phyloP scores from a whole-genome alignment of 2,329 filamentous ascomycete species.

The Claviceps sp. region DNA sequence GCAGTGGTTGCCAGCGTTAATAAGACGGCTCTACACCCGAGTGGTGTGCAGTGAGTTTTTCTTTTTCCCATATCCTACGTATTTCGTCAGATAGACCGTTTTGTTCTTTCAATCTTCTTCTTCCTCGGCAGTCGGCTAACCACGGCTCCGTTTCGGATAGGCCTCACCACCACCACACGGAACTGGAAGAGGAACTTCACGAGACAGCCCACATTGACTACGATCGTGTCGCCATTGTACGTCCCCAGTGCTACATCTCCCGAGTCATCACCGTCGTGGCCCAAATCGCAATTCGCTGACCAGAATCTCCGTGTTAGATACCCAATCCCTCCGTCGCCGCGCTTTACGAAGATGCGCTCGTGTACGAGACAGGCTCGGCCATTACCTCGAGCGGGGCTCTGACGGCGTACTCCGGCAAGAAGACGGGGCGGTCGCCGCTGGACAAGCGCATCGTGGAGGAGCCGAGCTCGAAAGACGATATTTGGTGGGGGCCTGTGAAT shows the following conservation, averaged over 20 bases:
- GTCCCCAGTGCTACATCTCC: conserved; percentile 16
- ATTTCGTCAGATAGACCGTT: too few species aligned
- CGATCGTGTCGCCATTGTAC: conserved; percentile 91
- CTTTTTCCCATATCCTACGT: neutral
- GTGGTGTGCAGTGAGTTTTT: conserved; percentile 79
- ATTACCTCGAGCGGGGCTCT: conserved; percentile 92
- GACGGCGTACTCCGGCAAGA: conserved; percentile 94
- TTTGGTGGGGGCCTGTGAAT: conserved; percentile 99
- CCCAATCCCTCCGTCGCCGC: conserved; percentile 92
- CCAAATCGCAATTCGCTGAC: too few species aligned
- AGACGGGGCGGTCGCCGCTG: conserved; percentile 90
- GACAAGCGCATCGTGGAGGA: conserved; percentile 98
- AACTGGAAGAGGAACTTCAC: conserved; percentile 92
- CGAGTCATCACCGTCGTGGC: too few species aligned
- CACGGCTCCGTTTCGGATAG: conserved; percentile 29
- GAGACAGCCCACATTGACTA: conserved; percentile 99
- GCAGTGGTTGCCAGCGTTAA: conserved; percentile 56
- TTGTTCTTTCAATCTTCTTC: too few species aligned
- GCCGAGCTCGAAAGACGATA: conserved; percentile 70
- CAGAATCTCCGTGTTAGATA: conserved; percentile 27
- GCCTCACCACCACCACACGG: conserved; percentile 78
- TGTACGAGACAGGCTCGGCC: conserved; percentile 91
- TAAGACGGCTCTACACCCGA: conserved; percentile 83
- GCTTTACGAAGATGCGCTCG: conserved; percentile 94
- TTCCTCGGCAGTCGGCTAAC: neutral